These are phyloP conservation scores for Blastobotrys robertii DNA, from an alignment of 805 yeast species.

Conservation along the genomic window DNA sequence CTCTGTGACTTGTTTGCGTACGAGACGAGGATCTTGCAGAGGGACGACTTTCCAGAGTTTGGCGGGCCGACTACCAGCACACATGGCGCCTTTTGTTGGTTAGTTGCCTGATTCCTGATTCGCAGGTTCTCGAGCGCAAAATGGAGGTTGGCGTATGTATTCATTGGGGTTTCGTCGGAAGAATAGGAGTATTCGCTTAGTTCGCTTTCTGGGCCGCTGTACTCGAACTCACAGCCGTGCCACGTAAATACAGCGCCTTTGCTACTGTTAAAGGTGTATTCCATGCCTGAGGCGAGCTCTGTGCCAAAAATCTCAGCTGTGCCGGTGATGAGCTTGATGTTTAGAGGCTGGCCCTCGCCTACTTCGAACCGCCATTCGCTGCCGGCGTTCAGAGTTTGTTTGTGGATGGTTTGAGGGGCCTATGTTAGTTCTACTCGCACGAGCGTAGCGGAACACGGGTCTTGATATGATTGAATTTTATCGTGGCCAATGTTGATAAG, in stretches of 20 bases:
- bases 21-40: slow-evolving; percentile 57
- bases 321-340: slow-evolving; percentile 42
- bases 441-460: too few species aligned
- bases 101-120: slow-evolving; percentile 29
- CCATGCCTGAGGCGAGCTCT: slow-evolving; percentile 67
- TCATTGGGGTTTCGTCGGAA: slow-evolving; percentile 63
- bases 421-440: not conserved
- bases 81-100: slow-evolving; percentile 7
- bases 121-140: slow-evolving; percentile 60
- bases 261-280: slow-evolving; percentile 46
- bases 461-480: too few species aligned
- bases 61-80: slow-evolving; percentile 66
- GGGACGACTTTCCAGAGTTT: slow-evolving; percentile 69
- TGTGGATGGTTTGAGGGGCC: not conserved
- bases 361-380: slow-evolving; percentile 73
- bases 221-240: slow-evolving; percentile 56
- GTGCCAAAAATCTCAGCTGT: slow-evolving; percentile 89
- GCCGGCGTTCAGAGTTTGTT: not conserved
- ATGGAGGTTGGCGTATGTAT: slow-evolving; percentile 56
- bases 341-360: slow-evolving; percentile 19
- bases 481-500: too few species aligned
- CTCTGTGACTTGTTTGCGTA: slow-evolving; percentile 62
- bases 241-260: slow-evolving; percentile 49
- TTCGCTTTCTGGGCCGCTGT: slow-evolving; percentile 23
- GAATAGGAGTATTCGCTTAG: slow-evolving; percentile 39